Percentiles rank a stretch among this genome's conserved stretches.
These are phyloP conservation scores for Sporothrix globosa DNA, from an alignment of 2,329 filamentous ascomycete genomes.

Conservation along the genomic window DNA sequence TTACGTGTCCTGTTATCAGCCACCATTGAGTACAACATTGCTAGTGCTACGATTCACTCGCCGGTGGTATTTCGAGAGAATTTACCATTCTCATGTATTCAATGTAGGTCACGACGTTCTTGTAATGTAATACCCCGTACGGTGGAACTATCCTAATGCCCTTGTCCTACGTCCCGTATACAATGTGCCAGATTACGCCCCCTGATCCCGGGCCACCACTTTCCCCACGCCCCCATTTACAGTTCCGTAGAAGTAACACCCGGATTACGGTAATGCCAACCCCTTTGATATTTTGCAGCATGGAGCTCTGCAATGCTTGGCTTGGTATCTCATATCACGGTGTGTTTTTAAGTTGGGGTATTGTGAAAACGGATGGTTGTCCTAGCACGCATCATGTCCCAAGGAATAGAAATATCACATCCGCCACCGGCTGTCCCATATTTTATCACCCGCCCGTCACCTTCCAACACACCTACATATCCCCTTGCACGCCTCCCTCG, in stretches of 20 bases:
- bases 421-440: background rate
- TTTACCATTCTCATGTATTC: too few relatives aligned
- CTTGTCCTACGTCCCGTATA: background rate
- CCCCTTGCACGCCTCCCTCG: constrained; percentile 7
- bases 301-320: background rate
- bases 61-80: too few relatives aligned
- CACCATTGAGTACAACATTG: too few relatives aligned
- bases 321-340: background rate
- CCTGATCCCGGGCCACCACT: constrained; percentile 13
- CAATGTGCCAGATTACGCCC: constrained; percentile 4
- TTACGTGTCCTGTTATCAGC: too few relatives aligned
- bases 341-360: background rate
- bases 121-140: too few relatives aligned
- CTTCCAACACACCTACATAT: background rate
- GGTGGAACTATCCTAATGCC: too few relatives aligned
- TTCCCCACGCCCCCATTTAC: constrained; percentile 10
- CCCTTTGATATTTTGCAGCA: background rate
- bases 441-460: background rate
- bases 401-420: constrained; percentile 7
- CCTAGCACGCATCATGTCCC: constrained; percentile 1
- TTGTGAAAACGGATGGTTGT: background rate
- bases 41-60: too few relatives aligned
- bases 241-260: background rate
- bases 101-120: too few relatives aligned
- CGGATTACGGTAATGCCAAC: background rate